Percentiles rank a stretch among this genome's conserved stretches.
phyloP scores from a whole-genome alignment of 306 rosid genomes.

The Albizia julibrissin region DNA sequence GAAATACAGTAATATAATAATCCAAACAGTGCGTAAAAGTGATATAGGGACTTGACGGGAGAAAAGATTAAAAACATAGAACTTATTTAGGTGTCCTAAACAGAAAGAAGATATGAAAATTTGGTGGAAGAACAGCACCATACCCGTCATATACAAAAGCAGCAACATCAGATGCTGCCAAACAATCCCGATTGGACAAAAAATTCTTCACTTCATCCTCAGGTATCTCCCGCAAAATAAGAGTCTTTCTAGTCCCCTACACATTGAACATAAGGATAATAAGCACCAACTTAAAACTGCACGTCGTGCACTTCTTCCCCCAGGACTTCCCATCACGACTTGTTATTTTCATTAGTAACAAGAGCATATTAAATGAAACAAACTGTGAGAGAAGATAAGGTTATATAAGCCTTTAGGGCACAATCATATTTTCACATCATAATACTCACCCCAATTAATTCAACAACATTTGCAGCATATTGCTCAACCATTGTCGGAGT shows the following conservation, averaged over 20 bases:
- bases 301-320: not conserved
- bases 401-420: slow-evolving; percentile 18
- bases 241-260: slow-evolving; percentile 75
- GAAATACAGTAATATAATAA: not conserved
- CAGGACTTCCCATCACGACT: slow-evolving; percentile 17
- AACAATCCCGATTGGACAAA: slow-evolving; percentile 64
- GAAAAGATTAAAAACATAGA: not conserved
- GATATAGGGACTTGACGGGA: not conserved
- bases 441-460: slow-evolving; percentile 72
- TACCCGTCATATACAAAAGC: slow-evolving; percentile 90
- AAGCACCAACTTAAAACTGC: slow-evolving; percentile 18
- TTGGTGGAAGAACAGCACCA: slow-evolving; percentile 7
- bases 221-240: slow-evolving; percentile 89
- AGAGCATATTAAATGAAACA: slow-evolving; percentile 16
- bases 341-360: slow-evolving; percentile 6
- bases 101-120: not conserved
- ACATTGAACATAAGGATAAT: slow-evolving; percentile 33
- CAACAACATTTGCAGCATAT: slow-evolving; percentile 68
- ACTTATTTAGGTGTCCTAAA: not conserved
- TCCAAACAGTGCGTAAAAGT: not conserved
- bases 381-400: slow-evolving; percentile 3
- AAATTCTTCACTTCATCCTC: slow-evolving; percentile 56
- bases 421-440: slow-evolving; percentile 24
- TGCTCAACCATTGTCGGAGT: slow-evolving; percentile 58
- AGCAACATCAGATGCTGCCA: slow-evolving; percentile 90